Base-by-base conservation (phyloP, 495 filamentous ascomycete genomes). In the Lineolata rhizophorae region DNA sequence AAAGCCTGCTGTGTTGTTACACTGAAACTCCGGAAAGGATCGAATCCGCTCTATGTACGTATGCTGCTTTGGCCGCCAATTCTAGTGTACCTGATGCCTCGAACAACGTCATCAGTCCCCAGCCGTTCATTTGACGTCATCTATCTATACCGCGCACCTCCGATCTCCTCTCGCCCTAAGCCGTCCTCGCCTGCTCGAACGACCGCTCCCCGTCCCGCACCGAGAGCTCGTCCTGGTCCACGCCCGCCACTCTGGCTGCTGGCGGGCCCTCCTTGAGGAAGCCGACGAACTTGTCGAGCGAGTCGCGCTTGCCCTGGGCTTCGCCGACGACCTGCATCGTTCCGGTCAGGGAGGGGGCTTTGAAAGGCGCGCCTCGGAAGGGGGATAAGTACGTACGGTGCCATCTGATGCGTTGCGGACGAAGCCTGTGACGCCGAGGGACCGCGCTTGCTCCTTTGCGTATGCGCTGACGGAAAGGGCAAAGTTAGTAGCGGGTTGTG, bases 321-420 rank as follows among this genome's bases (percentile, higher is more conserved):
- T 94, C 84, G 25, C 84, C 84, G 48, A 76, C 70, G n/a, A 94
- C 82, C 76, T 87, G 38, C 4, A 24, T 13, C 17, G 24, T 11
- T 20, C 14, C 27, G 32, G 5, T 22, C 20, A 4, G 39, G 11
- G 10, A 33, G 30, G 4, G 40, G 20, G 27, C 14, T 13, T 9
- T 20, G 12, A 27, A 27, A 34, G 30, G 12, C 0, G 31, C 13
- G 10, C 0, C 3, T 25, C 12, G 31, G 28, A 18, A 30, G 12
- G 9, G 15, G 2, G 27, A 27, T 10, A 10, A 27, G 20, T 22
- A 39, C 46, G 20, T 47, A 77, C 81, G 50, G 72, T 70, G 30
- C 74, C 74, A 35, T 75, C 70, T 4, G 61, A 53, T 0, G 69
- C 76, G 46, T 94, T 94, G 22, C 66, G 60, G 12, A 84, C 77